Evolutionary conservation across 768 basidiomycete genomes (phyloP), one percentile per base, ranked within the genome.

Genomic region (Auricularia heimuer): DNA sequence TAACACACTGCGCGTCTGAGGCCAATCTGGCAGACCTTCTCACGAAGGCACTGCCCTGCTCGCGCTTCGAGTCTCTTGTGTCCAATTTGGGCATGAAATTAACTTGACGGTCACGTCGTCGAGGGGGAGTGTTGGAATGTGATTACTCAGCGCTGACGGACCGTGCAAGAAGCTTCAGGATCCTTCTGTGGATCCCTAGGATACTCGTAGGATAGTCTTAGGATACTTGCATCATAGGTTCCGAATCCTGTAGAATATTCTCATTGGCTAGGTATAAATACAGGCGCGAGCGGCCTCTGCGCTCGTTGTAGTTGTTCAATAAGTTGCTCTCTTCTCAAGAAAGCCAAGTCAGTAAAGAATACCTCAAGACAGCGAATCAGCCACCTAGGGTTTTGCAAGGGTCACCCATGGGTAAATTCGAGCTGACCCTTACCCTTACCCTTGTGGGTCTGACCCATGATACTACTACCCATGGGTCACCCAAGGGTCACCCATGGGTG

Each of bases 11-110:
- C 24, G 65, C 68, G 1, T 77, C 78, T 0, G 56, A 66, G 4
- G 70, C 75, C 24, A 80, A 78, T 64, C n/a, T 72, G 0, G 76
- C 79, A 4, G 75, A 82, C 63, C 66, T 76, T 35, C 73, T 81
- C 56, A 82, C 78, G 0, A 82, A 82, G 65, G 67, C 74, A 0
- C 73, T 80, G 2, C 60, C 67, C 3, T 1, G 64, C 11, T 10
- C 51, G 3, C n/a, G 51, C 66, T 37, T 6, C 63, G n/a, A 61
- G 21, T 10, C 37, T 3, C 44, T 45, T 2, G 18, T 45, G 1
- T 10, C 44, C 44, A 0, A 0, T 0, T 54, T 65, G 14, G 16
- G 36, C 24, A 24, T 24, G 18, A 44, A 1, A 1, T 24, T 24
- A 1, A 2, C 42, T 1, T 65, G 64, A 42, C 2, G 66, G 6